Conservation (phyloP, 2,329 filamentous ascomycete genomes). For the Monilinia fructigena region DNA sequence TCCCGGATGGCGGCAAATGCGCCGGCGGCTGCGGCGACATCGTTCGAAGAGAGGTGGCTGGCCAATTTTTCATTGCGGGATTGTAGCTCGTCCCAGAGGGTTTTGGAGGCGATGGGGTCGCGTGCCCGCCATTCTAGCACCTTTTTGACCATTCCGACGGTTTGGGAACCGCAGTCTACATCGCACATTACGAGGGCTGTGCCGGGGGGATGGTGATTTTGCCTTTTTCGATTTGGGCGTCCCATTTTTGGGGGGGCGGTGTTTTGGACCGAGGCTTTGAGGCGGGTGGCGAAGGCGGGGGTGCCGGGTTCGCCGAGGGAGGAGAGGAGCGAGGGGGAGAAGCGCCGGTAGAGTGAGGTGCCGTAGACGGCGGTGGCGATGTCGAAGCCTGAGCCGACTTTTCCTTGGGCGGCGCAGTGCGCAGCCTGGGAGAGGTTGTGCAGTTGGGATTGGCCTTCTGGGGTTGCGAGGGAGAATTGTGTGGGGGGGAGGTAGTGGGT, state of each 20-base stretch:
- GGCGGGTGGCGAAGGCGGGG: conserved; percentile 62
- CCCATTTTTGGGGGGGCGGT: conserved; percentile 60
- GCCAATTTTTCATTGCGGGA: conserved; percentile 70
- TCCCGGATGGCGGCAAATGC: conserved; percentile 54
- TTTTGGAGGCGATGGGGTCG: conserved; percentile 61
- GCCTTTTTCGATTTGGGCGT: conserved; percentile 71
- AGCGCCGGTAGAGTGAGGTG: conserved; percentile 87
- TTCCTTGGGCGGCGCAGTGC: conserved; percentile 94
- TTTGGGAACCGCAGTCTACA: conserved; percentile 90
- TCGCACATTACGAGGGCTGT: conserved; percentile 89
- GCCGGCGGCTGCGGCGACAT: conserved; percentile 46
- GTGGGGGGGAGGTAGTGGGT: conserved; percentile 65
- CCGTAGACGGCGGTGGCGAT: conserved; percentile 91
- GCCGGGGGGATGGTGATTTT: conserved; percentile 69
- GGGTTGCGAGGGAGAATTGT: conserved; percentile 57
- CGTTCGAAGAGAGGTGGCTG: conserved; percentile 54
- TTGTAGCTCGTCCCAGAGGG: conserved; percentile 76
- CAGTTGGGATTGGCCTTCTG: conserved; percentile 58
- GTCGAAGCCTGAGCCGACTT: conserved; percentile 94
- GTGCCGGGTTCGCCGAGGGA: conserved; percentile 64
- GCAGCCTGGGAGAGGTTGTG: conserved; percentile 94
- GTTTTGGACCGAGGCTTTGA: conserved; percentile 67
- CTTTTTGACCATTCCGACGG: conserved; percentile 92
- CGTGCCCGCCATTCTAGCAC: conserved; percentile 77
- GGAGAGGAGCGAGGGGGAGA: conserved; percentile 74